Conservation (phyloP, 495 filamentous ascomycete genomes). For the Aspergillus campestris region DNA sequence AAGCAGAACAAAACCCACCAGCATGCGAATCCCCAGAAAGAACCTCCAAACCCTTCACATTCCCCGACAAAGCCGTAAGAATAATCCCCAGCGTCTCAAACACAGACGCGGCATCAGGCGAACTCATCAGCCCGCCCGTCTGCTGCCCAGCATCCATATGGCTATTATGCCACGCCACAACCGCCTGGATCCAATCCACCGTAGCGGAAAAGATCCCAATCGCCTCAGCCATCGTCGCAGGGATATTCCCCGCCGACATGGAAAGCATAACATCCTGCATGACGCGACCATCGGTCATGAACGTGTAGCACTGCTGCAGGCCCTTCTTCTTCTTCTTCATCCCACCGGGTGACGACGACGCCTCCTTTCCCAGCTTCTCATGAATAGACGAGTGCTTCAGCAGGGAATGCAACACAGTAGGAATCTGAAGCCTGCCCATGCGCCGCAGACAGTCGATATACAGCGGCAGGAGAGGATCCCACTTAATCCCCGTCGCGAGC, state of each 20-base stretch:
- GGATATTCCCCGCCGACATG: conserved; percentile 28
- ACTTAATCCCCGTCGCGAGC: conserved; percentile 34
- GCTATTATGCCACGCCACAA: conserved; percentile 31
- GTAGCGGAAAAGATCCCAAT: conserved; percentile 25
- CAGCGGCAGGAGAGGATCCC: conserved; percentile 55
- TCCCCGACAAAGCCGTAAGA: conserved; percentile 34
- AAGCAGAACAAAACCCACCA: conserved; percentile 16
- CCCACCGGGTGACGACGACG: conserved; percentile 4
- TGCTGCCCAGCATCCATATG: conserved; percentile 21
- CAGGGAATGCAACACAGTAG: conserved; percentile 49
- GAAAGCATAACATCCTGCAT: conserved; percentile 37
- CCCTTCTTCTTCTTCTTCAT: conserved; percentile 7
- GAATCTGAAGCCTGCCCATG: conserved; percentile 42
- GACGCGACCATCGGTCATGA: conserved; percentile 40
- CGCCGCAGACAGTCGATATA: conserved; percentile 57
- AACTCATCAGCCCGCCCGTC: conserved; percentile 26
- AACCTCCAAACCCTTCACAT: conserved; percentile 28
- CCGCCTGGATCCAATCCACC: conserved; percentile 32
- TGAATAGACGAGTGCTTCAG: conserved; percentile 48
- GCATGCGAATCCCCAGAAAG: conserved; percentile 29
- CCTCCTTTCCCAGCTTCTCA: conserved; percentile 9
- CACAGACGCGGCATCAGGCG: conserved; percentile 33
- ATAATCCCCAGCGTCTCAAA: conserved; percentile 39
- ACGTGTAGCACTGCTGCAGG: conserved; percentile 17
- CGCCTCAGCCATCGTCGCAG: conserved; percentile 23